These are phyloP conservation scores for Eucalyptus urophylla DNA, from an alignment of 345 rosid genomes.

Conservation along the genomic window DNA sequence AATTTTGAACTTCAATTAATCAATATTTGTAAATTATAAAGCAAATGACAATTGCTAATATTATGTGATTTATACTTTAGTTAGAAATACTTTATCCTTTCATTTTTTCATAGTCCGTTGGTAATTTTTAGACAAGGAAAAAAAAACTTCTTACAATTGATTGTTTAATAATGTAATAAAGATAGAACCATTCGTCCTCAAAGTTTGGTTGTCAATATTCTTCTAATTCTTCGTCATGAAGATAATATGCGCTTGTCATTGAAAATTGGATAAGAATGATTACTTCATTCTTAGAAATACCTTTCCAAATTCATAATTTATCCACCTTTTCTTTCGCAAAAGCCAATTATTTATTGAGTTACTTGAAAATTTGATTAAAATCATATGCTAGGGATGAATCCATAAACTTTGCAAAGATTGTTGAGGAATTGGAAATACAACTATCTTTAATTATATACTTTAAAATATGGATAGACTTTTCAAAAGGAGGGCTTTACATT, in stretches of 20 bases:
- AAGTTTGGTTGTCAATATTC: neutral
- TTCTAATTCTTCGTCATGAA: neutral
- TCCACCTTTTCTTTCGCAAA: neutral
- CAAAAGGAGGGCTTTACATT: neutral
- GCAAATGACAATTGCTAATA: no score
- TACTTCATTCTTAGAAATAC: neutral
- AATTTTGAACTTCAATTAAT: neutral
- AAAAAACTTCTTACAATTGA: no score
- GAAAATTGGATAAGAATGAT: neutral
- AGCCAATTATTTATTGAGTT: neutral
- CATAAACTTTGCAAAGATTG: neutral
- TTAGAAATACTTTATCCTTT: no score
- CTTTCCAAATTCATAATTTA: neutral
- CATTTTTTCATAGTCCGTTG: neutral
- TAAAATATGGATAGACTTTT: neutral
- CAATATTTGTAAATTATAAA: no score
- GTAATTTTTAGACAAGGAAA: no score
- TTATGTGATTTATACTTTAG: no score
- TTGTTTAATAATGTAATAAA: neutral
- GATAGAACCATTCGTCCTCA: neutral
- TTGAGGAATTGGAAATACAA: neutral
- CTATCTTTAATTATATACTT: neutral
- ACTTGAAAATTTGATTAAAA: neutral
- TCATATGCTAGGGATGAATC: neutral
- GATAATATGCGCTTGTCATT: neutral